Conservation (phyloP, 805 yeast genomes). For the Jamesozyma piceae region DNA sequence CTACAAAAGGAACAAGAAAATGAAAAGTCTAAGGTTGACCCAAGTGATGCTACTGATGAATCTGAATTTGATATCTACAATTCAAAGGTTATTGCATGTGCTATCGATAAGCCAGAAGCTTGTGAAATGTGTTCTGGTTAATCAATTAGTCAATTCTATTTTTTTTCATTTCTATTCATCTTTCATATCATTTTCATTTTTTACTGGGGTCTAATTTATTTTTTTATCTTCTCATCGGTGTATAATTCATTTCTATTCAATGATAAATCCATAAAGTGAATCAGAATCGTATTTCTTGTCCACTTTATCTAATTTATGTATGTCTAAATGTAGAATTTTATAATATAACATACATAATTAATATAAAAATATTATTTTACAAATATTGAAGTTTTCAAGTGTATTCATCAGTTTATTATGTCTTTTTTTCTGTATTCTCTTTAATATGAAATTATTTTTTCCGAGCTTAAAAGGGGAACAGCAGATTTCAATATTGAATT, state of each 20-base stretch:
- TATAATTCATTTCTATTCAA: background rate
- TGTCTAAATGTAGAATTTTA: background rate
- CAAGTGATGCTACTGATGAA: slow-evolving; percentile 30
- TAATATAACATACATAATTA: background rate
- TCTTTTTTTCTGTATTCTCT: background rate
- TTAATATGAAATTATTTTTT: no score
- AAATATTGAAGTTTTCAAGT: no score
- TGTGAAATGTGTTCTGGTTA: slow-evolving; percentile 99
- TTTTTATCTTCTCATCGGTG: background rate
- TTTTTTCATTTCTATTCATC: slow-evolving; percentile 2
- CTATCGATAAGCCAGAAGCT: slow-evolving; percentile 92
- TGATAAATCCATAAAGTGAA: background rate
- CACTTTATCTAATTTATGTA: background rate
- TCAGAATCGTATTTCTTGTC: background rate
- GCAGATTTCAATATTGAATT: background rate
- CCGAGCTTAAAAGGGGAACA: background rate
- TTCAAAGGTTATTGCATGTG: slow-evolving; percentile 91
- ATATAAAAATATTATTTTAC: no score
- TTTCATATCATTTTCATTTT: background rate
- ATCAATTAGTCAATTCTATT: slow-evolving; percentile 7
- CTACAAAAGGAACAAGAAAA: slow-evolving; percentile 28
- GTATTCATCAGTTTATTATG: no score
- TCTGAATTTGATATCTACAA: slow-evolving; percentile 76
- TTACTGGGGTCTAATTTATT: background rate
- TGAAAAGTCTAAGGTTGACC: slow-evolving; percentile 34